phyloP scores from a whole-genome alignment of 2,329 filamentous ascomycete species.

The Zasmidium citrigriseum region DNA sequence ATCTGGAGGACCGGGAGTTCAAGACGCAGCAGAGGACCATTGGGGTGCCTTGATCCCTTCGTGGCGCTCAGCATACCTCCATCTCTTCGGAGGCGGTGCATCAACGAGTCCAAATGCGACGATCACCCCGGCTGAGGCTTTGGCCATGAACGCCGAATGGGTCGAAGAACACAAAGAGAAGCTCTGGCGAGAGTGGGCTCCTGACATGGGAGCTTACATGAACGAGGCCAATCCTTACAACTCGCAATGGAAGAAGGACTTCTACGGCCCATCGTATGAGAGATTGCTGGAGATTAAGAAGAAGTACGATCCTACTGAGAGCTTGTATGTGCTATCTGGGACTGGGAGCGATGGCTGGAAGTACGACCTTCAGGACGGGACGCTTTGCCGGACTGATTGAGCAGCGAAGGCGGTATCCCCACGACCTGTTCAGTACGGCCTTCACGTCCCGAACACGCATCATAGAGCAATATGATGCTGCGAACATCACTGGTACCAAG shows the following conservation, averaged over 20 bases:
- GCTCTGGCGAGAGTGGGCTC: conserved; percentile 39
- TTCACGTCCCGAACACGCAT: no score
- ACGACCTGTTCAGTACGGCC: no score
- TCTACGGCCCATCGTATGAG: conserved; percentile 45
- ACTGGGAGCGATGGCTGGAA: conserved; percentile 28
- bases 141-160: conserved; percentile 19
- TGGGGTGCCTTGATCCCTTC: conserved; percentile 33
- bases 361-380: conserved; percentile 28
- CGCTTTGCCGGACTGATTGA: conserved; percentile 17
- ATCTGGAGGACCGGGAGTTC: conserved; percentile 32
- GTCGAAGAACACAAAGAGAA: conserved; percentile 22
- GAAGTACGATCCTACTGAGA: conserved; percentile 42
- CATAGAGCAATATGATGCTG: no score
- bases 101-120: conserved; percentile 3
- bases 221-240: conserved; percentile 47
- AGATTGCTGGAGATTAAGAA: conserved; percentile 42
- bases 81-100: conserved; percentile 32
- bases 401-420: no score
- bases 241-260: conserved; percentile 42
- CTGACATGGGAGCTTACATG: conserved; percentile 43
- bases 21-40: conserved; percentile 26
- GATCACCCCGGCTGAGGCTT: conserved; percentile 13
- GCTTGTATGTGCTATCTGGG: conserved; percentile 26
- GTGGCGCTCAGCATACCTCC: conserved; percentile 39
- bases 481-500: no score